Base-by-base conservation (phyloP, 1,284 basidiomycete species). In the Cutaneotrichosporon cutaneum region DNA sequence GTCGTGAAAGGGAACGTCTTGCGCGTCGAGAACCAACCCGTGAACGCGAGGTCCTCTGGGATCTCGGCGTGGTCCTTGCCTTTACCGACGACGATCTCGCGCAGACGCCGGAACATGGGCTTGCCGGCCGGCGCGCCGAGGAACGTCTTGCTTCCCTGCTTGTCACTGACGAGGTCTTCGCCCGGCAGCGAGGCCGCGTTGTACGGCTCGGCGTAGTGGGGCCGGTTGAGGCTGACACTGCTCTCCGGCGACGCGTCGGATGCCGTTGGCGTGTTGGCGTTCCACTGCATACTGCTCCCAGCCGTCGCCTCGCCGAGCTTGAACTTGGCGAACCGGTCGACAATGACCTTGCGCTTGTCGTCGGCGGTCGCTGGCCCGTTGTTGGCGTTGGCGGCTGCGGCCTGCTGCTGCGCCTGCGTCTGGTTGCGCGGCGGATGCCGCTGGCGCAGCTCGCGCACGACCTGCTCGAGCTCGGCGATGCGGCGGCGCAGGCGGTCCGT, bases 391-490 rank as follows among this genome's bases (percentile, higher is more conserved):
- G 53, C 44, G n/a, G 53, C 36, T 11, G 36, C 35, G 14, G 56
- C 47, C 24, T 56, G 45, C 7, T 50, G 54, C 7, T 59, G 50
- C 7, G 60, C 59, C 8, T 56, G 56, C 9, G 60, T 45, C 33
- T 57, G 42, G 16, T 30, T 42, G n/a, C 62, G 66, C 0, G 62
- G 58, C 3, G 68, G 65, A 16, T 64, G 66, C 36, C 70, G 68
- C 63, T 80, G 77, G 2, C 78, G 72, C 16, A 80, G 81, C 75
- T 92, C 91, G 60, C 90, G 84, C 39, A 93, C 90, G 26, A 93
- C 85, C 69, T 88, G 89, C 80, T 94, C 92, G 55, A 94, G 85
- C 78, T 94, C 92, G 48, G 90, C 90, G 68, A 94, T 91, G 42
- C 92, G 83, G 70, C 89, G 88, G 59, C 90, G 84, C 58, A 93